These are phyloP conservation scores for Russula emetica DNA, from an alignment of 768 basidiomycete genomes.

Conservation along the genomic window DNA sequence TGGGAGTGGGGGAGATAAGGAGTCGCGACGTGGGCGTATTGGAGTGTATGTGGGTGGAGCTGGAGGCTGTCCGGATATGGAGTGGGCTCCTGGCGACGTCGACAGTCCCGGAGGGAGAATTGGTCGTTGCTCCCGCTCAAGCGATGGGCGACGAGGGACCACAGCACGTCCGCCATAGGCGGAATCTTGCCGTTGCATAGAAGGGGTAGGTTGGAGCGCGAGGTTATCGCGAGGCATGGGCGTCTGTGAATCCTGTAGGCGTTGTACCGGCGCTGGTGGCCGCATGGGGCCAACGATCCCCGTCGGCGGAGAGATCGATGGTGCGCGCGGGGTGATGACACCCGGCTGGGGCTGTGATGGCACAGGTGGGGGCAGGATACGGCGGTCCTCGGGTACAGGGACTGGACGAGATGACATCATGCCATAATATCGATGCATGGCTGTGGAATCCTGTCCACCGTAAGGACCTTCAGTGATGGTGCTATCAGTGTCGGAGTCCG, in stretches of 20 bases:
- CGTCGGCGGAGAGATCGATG: constrained; percentile 11
- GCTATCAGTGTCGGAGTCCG: constrained; percentile 29
- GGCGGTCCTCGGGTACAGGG: constrained; percentile 23
- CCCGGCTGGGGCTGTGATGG: constrained; percentile 17
- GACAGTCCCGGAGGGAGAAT: constrained; percentile 22
- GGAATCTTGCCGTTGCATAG: constrained; percentile 19
- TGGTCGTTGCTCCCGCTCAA: constrained; percentile 36
- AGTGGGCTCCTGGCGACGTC: constrained; percentile 16
- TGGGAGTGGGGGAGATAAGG: neutral
- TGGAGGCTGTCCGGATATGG: constrained; percentile 7
- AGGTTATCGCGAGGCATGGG: constrained; percentile 26
- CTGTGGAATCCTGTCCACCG: constrained; percentile 14
- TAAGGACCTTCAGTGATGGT: constrained; percentile 27
- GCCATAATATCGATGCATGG: constrained; percentile 18
- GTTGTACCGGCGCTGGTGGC: constrained; percentile 9
- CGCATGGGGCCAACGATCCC: constrained; percentile 12
- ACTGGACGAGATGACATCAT: constrained; percentile 25
- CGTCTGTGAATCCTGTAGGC: constrained; percentile 18
- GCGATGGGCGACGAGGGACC: constrained; percentile 13
- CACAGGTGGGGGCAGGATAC: constrained; percentile 19
- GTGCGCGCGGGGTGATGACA: constrained; percentile 12
- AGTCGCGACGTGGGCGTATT: constrained; percentile 10
- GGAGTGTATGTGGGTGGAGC: constrained; percentile 9
- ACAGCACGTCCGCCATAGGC: constrained; percentile 12
- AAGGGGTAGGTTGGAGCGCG: constrained; percentile 9